phyloP scores from a whole-genome alignment of 1,284 basidiomycete genomes.

The Cryptococcus sp. region DNA sequence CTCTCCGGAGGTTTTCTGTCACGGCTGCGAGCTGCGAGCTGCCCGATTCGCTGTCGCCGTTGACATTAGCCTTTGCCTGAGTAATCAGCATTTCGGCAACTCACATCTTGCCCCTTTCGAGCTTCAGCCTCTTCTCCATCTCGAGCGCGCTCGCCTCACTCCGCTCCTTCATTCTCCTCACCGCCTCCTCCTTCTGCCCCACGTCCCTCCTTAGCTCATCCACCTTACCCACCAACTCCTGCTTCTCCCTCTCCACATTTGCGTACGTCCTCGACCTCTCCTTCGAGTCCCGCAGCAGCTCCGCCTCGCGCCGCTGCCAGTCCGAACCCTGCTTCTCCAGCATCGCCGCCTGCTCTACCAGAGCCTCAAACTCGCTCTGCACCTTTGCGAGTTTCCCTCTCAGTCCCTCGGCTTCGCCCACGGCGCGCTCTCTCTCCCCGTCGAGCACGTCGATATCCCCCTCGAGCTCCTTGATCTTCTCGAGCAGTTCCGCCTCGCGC shows the following conservation, averaged over 20 bases:
- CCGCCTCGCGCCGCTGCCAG: constrained; percentile 64
- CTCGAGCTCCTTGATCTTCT: constrained; percentile 77
- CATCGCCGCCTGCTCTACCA: constrained; percentile 74
- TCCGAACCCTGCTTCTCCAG: constrained; percentile 72
- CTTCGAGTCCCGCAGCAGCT: constrained; percentile 51
- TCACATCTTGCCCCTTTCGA: constrained; percentile 66
- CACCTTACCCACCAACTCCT: constrained; percentile 61
- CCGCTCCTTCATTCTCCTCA: constrained; percentile 70
- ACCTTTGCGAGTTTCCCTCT: constrained; percentile 29
- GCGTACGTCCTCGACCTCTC: constrained; percentile 30
- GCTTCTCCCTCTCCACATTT: constrained; percentile 54
- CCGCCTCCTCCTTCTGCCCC: constrained; percentile 73
- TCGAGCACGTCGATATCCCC: constrained; percentile 80
- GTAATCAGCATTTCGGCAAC: constrained; percentile 29
- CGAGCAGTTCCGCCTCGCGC: constrained; percentile 76
- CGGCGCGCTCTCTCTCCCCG: constrained; percentile 76
- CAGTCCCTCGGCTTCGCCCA: constrained; percentile 18
- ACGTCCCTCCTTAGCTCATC: constrained; percentile 72
- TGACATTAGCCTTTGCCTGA: not conserved
- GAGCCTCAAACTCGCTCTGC: constrained; percentile 64
- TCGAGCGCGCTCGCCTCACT: constrained; percentile 66
- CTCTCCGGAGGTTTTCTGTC: constrained; percentile 65
- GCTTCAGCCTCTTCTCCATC: constrained; percentile 66
- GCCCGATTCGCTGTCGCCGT: constrained; percentile 58
- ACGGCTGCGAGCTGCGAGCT: constrained; percentile 61